Evolutionary conservation across 73 alveolate genomes (phyloP), one percentile per base, ranked within the genome.

Genomic region (Paramecium biaurelia): DNA sequence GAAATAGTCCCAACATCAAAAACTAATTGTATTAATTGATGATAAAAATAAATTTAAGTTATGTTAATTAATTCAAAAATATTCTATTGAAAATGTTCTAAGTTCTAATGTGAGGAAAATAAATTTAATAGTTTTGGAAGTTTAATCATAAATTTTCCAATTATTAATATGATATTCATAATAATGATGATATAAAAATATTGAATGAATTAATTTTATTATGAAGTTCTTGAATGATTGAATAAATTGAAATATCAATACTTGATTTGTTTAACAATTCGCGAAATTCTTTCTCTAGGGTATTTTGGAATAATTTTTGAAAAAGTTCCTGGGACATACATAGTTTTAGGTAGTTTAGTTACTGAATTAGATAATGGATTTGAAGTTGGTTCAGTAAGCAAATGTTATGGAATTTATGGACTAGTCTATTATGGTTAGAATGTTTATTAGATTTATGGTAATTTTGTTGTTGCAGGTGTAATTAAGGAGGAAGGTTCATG

Each of bases 201-300:
- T 0, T 14, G 1, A n/a, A 47, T 12, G 6, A 47, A 15, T 14
- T 15, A 18, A 18, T 4, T 53, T 0, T 6, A 0, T 18, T 53
- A 53, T 53, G 11, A 53, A 53, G 68, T 53, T 53, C 9, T 53
- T 53, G 30, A 53, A 18, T 53, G 35, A 15, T 15, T 53, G 68
- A 53, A 53, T 53, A 18, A 23, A n/a, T 18, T 15, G 30, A 53
- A 53, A 53, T 53, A 18, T 63, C 84, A 63, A 12, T 63, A 63
- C 12, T 63, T 63, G 12, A 23, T 30, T 26, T 26, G 28, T 26
- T 32, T 28, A 20, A 41, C 87, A 34, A 37, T 74, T 15, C 45
- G 37, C 7, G 87, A 41, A 7, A 79, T 79, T 34, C 90, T 79
- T 41, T 79, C 90, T 47, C 90, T 79, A 4, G 90, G 90, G 37